Conservation (phyloP, 2,329 filamentous ascomycete genomes). For the Elsinoe necatrix region DNA sequence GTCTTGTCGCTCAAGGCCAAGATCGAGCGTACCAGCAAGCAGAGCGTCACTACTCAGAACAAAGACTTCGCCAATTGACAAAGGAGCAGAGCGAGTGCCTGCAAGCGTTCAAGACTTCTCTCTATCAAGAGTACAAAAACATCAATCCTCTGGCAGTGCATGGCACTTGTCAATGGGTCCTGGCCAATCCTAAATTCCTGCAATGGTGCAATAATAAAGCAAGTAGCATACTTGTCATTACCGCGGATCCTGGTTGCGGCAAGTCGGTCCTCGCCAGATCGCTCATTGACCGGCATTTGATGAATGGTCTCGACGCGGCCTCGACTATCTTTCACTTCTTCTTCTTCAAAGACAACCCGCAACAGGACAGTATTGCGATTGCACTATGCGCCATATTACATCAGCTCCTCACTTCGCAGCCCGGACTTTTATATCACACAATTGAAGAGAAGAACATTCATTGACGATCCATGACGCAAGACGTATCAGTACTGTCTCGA, state of each 20-base stretch:
- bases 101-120: too few species aligned
- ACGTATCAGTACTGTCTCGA: constrained; percentile 19
- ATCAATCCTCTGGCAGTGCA: constrained; percentile 25
- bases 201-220: constrained; percentile 22
- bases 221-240: constrained; percentile 32
- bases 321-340: constrained; percentile 32
- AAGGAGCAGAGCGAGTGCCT: too few species aligned
- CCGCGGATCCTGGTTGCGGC: constrained; percentile 35
- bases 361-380: constrained; percentile 25
- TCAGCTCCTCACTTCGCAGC: too few species aligned
- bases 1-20: too few species aligned
- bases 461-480: constrained; percentile 19
- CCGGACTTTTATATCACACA: too few species aligned
- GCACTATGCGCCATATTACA: constrained; percentile 33
- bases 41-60: too few species aligned
- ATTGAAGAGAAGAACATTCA: too few species aligned
- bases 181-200: constrained; percentile 25
- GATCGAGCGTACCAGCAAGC: too few species aligned
- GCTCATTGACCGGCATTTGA: constrained; percentile 31
- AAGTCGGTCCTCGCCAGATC: constrained; percentile 34
- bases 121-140: too few species aligned
- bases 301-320: too few species aligned
- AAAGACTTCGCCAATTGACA: too few species aligned
- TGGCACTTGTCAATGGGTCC: constrained; percentile 32
- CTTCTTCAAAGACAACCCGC: constrained; percentile 34